Evolutionary conservation across 75 land plant genomes (phyloP), one percentile per base, ranked within the genome.

Genomic region (Ceratopteris richardii): DNA sequence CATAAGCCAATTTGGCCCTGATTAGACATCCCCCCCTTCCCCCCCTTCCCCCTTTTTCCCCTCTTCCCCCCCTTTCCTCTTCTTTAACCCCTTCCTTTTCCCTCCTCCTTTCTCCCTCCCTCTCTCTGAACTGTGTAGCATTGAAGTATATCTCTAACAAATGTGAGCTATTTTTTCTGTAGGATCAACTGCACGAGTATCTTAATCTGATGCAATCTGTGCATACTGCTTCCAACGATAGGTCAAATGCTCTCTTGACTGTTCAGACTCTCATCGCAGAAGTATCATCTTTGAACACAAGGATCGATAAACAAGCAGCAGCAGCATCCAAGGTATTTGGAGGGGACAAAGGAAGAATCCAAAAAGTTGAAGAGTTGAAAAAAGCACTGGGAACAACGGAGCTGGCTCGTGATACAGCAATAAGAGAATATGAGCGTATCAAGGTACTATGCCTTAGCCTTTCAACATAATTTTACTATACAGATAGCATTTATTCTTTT

Each of bases 111-210:
- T n/a, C n/a, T n/a, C n/a, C n/a, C n/a, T n/a, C n/a, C n/a, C n/a
- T n/a, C n/a, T n/a, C n/a, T n/a, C n/a, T n/a, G n/a, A n/a, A n/a
- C n/a, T n/a, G n/a, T n/a, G n/a, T n/a, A n/a, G n/a, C n/a, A n/a
- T n/a, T n/a, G n/a, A n/a, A n/a, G n/a, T n/a, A n/a, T n/a, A n/a
- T n/a, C n/a, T n/a, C n/a, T n/a, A n/a, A n/a, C n/a, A n/a, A n/a
- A n/a, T n/a, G n/a, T n/a, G n/a, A n/a, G n/a, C n/a, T n/a, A n/a
- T 33, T 20, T 5, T 25, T 33, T 7, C 1, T 51, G 44, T 63
- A 77, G 79, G 79, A 77, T 43, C 70, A 73, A 43, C 51, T 77
- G 54, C 79, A 73, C 29, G 79, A 77, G 56, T 77, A 77, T 55
- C 62, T 77, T 54, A 65, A 70, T 21, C 39, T 74, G 31, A 77